Percentiles rank a stretch among this genome's conserved stretches.
Evolutionary conservation across 108 stramenopile genomes (phyloP).

Genomic region (Hondaea fermentalgiana): DNA sequence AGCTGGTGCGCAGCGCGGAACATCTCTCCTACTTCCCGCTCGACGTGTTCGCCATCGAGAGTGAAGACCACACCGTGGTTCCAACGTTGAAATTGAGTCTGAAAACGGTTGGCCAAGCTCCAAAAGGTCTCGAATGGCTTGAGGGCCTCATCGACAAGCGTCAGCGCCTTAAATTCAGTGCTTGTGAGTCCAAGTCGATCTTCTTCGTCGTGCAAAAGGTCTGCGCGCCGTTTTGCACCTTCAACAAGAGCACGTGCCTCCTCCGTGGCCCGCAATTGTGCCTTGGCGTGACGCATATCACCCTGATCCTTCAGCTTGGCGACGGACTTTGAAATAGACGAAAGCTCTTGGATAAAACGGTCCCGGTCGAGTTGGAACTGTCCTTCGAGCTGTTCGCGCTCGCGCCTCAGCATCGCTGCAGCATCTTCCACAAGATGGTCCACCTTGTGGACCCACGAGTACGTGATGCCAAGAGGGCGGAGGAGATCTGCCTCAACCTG

Average conservation of each 20-base stretch:
- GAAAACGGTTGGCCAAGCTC: slow-evolving; percentile 36
- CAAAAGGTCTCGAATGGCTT: slow-evolving; percentile 50
- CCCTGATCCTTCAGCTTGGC: background rate
- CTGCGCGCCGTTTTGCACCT: background rate
- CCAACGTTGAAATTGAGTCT: slow-evolving; percentile 28
- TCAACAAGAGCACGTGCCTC: background rate
- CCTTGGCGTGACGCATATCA: background rate
- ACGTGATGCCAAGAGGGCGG: background rate
- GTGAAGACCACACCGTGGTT: slow-evolving; percentile 36
- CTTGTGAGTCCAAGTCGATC: background rate
- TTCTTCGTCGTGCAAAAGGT: background rate
- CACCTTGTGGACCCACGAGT: background rate
- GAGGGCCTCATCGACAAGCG: slow-evolving; percentile 36
- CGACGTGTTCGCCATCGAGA: slow-evolving; percentile 44
- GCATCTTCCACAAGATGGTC: background rate
- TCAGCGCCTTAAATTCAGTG: slow-evolving; percentile 40
- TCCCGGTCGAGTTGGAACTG: background rate
- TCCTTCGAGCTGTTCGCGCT: background rate
- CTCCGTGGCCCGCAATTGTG: background rate
- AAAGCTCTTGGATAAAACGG: background rate
- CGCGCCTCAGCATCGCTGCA: background rate
- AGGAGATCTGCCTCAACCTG: background rate
- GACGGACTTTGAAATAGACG: background rate
- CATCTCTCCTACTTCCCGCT: slow-evolving; percentile 33
- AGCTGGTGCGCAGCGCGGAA: slow-evolving; percentile 34